Evolutionary conservation across 345 rosid species (phyloP), one percentile per base, ranked within the genome.

Genomic region (Limnanthes douglasii): DNA sequence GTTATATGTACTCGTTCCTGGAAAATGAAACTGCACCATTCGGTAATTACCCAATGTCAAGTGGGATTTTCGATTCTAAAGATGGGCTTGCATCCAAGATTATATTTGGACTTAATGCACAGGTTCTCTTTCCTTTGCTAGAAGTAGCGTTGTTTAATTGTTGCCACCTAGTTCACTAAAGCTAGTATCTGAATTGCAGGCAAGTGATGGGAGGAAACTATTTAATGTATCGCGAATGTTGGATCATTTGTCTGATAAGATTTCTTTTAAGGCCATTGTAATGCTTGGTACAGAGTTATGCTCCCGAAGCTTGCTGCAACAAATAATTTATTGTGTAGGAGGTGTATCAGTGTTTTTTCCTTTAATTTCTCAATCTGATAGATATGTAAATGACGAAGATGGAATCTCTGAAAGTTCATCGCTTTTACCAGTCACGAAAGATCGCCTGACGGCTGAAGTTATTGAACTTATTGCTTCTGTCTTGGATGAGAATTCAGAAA

Each of bases 291-390:
- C 93, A 26, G 80, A 82, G 55, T 64, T 86, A 70, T 86, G 97
- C 50, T 86, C 86, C 8, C 75, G 95, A 20, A 75, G 97, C 46
- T 66, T 82, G 71, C 69, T 86, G 59, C 93, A 82, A 57, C 78
- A 78, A 57, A 86, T 82, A 54, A 75, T 86, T 53, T 86, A 86
- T 59, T 86, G 97, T 49, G 95, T 78, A 22, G 97, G 97, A 42
- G 97, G 97, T 40, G 77, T 86, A 21, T 82, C 97, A 18, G 97
- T 86, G 45, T 86, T 86, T 64, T 86, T 86, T 50, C 97, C 97
- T 28, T 73, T 86, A 28, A 78, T 82, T 40, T 66, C 80, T 18
- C 88, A 78, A 45, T 78, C 78, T 46, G 97, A 82, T 50, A 67
- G 76, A 62, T 86, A 70, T 64, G 83, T 73, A 51, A 64, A 60